A percentile compares a stretch with the other conserved stretches of the same genome.
phyloP scores from a whole-genome alignment of 768 basidiomycete genomes.

The Ramaria rubella region DNA sequence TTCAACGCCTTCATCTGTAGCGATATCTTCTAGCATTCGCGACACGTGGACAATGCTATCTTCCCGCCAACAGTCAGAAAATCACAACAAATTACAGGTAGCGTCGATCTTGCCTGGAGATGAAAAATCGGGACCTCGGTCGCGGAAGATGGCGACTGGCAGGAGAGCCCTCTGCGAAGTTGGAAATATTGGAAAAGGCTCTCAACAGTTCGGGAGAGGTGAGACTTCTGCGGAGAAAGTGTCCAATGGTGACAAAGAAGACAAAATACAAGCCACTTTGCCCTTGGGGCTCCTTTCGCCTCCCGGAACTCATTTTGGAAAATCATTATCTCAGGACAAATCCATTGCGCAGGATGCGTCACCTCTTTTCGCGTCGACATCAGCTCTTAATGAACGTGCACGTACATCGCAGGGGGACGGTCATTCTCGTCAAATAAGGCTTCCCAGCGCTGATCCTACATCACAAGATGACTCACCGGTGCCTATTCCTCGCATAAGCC shows the following conservation, averaged over 20 bases:
- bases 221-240: background rate
- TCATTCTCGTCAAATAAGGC: background rate
- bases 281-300: background rate
- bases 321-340: background rate
- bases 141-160: background rate
- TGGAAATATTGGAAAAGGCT: slow-evolving; percentile 17
- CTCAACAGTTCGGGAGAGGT: too few relatives aligned
- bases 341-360: background rate
- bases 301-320: background rate
- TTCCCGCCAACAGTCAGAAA: background rate
- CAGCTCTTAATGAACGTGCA: background rate
- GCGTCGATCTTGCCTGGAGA: background rate
- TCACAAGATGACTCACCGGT: slow-evolving; percentile 11
- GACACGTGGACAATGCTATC: background rate
- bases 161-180: slow-evolving; percentile 18
- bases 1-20: background rate
- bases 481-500: slow-evolving; percentile 34
- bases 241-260: background rate
- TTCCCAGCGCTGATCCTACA: background rate
- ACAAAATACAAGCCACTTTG: background rate
- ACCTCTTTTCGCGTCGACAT: background rate
- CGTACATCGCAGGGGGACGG: background rate
- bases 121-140: background rate
- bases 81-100: background rate
- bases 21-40: background rate